Base-by-base conservation (phyloP, 2,329 filamentous ascomycete genomes). In the Leptographium wingfieldii region DNA sequence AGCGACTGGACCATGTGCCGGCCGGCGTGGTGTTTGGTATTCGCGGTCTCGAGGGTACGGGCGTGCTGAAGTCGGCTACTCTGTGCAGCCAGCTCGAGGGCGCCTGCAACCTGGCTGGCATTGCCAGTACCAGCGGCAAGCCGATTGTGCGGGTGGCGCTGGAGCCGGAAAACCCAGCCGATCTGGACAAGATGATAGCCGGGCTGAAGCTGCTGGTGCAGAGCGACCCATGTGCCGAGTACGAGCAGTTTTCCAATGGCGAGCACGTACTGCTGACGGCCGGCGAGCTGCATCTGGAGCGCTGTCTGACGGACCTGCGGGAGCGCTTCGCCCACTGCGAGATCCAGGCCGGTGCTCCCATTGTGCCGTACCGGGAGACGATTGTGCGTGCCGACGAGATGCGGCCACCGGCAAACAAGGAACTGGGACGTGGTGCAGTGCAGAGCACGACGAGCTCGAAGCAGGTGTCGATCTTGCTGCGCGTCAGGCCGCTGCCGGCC, bases 1-100 rank as follows among this genome's bases (percentile, higher is more conserved):
- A 97, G 69, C 81, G 86, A 1, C 80, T 99, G 0, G 81, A 83
- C 19, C 87, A 87, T 0, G 92, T 97, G 0, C 92, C 92, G 6
- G 92, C 94, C 0, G 94, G 94, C 52, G 92, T 95, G 9, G 88
- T 99, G 5, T 97, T 99, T 69, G 94, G 94, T 29, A 94, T 99
- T 59, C 90, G 87, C 38, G 94, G 94, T 2, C 81, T 99, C 1
- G 92, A 94, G 68, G 92, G 92, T 19, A 68, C 69, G 38, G 87
- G 92, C 63, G 87, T 99, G n/a, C 79, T 99, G 59, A 99, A 99
- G 71, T 95, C 91, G 1, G 94, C 92, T 14, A 99, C 94, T 0
- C 77, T 99, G 3, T 96, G 91, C 75, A 95, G 90, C 64, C 87
- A 88, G 64, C 76, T 95, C 0, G 86, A 90, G 56, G 94, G 94